Evolutionary conservation across 2,329 filamentous ascomycete species (phyloP).

Genomic region (Xylaria sp.): DNA sequence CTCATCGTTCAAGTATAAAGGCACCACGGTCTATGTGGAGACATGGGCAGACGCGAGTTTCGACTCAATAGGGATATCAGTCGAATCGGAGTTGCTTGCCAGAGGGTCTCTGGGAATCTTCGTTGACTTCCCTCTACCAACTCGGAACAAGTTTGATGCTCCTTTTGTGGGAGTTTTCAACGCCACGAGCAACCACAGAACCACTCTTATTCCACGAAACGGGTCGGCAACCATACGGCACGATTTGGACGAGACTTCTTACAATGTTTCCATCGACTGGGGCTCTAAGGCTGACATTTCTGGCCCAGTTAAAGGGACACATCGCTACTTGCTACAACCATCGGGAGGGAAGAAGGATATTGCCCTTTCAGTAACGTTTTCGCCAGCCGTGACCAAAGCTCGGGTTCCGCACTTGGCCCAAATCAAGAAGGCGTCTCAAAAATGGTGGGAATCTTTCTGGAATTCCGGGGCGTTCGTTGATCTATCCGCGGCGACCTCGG

Average conservation of each 20-base stretch:
- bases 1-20: conserved; percentile 52
- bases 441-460: conserved; percentile 59
- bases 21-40: conserved; percentile 47
- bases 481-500: conserved; percentile 46
- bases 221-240: conserved; percentile 49
- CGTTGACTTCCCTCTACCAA: conserved; percentile 58
- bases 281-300: conserved; percentile 42
- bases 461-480: conserved; percentile 58
- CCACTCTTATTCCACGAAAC: conserved; percentile 39
- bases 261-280: conserved; percentile 50
- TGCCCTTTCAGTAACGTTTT: conserved; percentile 43
- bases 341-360: conserved; percentile 34
- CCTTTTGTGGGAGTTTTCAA: conserved; percentile 60
- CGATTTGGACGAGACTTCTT: conserved; percentile 49
- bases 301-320: conserved; percentile 44
- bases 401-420: conserved; percentile 34
- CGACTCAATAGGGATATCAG: conserved; percentile 51
- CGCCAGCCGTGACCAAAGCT: conserved; percentile 31
- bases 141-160: conserved; percentile 57
- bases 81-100: conserved; percentile 49
- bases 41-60: conserved; percentile 53
- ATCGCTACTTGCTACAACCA: conserved; percentile 50
- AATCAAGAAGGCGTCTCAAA: conserved; percentile 41
- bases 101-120: conserved; percentile 51
- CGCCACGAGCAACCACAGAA: conserved; percentile 51